Conservation (phyloP, 768 basidiomycete genomes). For the Podaxis sp. region DNA sequence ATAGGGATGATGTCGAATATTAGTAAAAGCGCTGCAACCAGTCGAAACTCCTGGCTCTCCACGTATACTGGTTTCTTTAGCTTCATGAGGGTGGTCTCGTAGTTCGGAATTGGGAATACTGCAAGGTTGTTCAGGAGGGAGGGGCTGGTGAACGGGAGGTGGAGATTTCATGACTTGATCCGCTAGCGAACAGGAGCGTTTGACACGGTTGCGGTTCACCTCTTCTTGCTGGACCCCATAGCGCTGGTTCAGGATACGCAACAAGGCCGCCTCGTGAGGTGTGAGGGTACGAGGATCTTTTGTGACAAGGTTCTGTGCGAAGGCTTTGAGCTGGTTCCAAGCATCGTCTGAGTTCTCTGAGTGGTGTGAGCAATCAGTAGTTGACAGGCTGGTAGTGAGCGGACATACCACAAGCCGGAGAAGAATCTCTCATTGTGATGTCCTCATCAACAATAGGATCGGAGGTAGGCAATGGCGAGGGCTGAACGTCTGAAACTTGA, state of each 20-base stretch:
- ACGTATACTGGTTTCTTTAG: neutral
- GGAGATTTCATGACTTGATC: constrained; percentile 1
- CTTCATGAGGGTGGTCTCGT: neutral
- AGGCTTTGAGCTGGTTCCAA: neutral
- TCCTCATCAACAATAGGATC: neutral
- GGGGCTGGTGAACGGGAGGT: neutral
- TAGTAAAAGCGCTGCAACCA: neutral
- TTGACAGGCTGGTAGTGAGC: neutral
- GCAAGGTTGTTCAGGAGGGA: neutral
- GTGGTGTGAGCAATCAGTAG: neutral
- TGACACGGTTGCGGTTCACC: neutral
- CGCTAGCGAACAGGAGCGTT: neutral
- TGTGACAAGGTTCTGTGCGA: neutral
- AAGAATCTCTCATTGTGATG: constrained; percentile 1
- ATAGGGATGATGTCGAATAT: neutral
- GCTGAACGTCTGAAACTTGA: neutral
- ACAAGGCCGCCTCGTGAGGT: neutral
- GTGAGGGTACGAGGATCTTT: neutral
- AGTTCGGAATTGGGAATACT: no score
- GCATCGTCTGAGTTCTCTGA: neutral
- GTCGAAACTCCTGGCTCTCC: neutral
- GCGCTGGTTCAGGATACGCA: neutral
- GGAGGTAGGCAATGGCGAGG: neutral
- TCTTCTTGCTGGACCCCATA: neutral
- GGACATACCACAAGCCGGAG: neutral